These are phyloP conservation scores for Fraxinus quadrangulata DNA, from an alignment of 257 asterid genomes.

Conservation along the genomic window DNA sequence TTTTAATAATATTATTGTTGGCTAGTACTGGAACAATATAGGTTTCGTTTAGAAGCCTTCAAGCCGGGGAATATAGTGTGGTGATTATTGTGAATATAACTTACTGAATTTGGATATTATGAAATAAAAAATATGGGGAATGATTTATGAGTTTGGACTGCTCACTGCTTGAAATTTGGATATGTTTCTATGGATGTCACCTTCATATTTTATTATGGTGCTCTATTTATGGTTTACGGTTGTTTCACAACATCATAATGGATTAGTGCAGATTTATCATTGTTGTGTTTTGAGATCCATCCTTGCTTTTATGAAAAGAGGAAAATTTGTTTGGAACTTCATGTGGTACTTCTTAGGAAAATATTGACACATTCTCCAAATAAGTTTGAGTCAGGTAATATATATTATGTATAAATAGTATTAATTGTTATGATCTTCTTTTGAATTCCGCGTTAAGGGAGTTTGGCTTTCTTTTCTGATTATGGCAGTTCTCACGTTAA, in stretches of 20 bases:
- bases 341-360: background rate
- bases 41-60: conserved; percentile 26
- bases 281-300: background rate
- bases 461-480: background rate
- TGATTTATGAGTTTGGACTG: background rate
- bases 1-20: conserved; percentile 28
- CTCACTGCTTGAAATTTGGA: background rate
- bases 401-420: background rate
- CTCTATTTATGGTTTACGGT: no score
- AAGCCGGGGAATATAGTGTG: background rate
- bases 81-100: conserved; percentile 20
- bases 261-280: background rate
- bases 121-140: background rate
- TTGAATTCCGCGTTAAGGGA: background rate
- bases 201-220: no score
- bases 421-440: background rate
- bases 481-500: background rate
- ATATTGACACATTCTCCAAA: background rate
- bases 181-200: background rate
- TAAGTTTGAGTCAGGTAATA: background rate
- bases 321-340: background rate
- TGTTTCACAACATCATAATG: background rate
- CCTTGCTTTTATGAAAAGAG: background rate
- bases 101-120: conserved; percentile 8
- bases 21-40: conserved; percentile 29